Evolutionary conservation across 78 protist genomes (phyloP).

Genomic region (Anaeramoeba flamelloides): DNA sequence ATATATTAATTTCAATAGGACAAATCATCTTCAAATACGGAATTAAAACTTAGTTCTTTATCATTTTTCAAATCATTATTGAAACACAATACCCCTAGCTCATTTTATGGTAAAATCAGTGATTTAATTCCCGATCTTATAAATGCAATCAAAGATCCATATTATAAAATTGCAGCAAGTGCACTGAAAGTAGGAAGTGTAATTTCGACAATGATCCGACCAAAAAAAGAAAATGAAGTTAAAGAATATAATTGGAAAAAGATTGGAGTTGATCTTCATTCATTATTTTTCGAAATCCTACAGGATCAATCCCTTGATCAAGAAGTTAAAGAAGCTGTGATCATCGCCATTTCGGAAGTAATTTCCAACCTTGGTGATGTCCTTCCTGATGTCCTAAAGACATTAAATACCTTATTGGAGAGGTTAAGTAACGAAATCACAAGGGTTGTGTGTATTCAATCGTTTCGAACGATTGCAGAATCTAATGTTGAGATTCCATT

Average conservation of each 20-base stretch:
- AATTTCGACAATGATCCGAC: no score
- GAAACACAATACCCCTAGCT: no score
- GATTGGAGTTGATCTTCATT: no score
- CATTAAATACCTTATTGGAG: constrained; percentile 45
- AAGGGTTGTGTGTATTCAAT: constrained; percentile 41
- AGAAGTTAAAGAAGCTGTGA: constrained; percentile 77
- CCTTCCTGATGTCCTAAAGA: no score
- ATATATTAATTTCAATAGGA: no score
- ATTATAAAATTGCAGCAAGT: constrained; percentile 51
- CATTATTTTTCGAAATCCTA: constrained; percentile 30
- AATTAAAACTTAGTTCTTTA: no score
- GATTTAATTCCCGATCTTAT: constrained; percentile 21
- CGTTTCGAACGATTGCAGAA: constrained; percentile 11
- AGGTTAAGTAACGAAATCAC: constrained; percentile 69
- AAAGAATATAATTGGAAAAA: no score
- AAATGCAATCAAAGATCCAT: constrained; percentile 42
- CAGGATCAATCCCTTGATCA: constrained; percentile 63
- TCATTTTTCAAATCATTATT: no score
- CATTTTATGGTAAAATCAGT: no score
- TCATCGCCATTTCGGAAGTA: constrained; percentile 40
- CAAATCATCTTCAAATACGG: no score
- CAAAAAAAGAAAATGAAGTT: no score
- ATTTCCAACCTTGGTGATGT: constrained; percentile 43
- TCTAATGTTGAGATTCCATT: no score
- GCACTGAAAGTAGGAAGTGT: constrained; percentile 57